Percentiles rank a stretch among this genome's conserved stretches.
Evolutionary conservation across 371 early-diverging fungal species (phyloP).

Genomic region (Mucor irregularis): DNA sequence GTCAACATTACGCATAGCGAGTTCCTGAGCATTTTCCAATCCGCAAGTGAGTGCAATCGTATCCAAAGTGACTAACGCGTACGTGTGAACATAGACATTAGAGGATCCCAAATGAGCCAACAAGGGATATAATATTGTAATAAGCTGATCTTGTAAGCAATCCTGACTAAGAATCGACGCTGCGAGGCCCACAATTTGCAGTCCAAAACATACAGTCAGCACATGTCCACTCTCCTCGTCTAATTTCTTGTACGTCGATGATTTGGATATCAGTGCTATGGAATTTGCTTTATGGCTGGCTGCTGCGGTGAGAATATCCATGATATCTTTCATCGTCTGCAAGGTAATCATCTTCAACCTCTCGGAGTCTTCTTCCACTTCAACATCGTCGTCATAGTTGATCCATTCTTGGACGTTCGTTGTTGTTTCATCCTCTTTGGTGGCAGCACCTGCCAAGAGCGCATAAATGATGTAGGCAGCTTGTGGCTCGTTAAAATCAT

Average conservation of each 20-base stretch:
- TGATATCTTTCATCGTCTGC: slow-evolving; percentile 22
- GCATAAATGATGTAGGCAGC: slow-evolving; percentile 51
- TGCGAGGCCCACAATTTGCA: slow-evolving; percentile 33
- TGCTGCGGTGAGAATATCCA: slow-evolving; percentile 16
- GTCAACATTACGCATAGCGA: slow-evolving; percentile 61
- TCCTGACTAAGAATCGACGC: slow-evolving; percentile 21
- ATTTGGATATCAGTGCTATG: not conserved
- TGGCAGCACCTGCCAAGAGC: slow-evolving; percentile 37
- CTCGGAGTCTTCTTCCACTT: not conserved
- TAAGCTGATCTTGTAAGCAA: slow-evolving; percentile 40
- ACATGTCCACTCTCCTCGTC: slow-evolving; percentile 28
- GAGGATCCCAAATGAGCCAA: slow-evolving; percentile 55
- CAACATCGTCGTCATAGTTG: not conserved
- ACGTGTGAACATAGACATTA: slow-evolving; percentile 37
- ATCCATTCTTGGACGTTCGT: slow-evolving; percentile 8
- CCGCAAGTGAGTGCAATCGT: slow-evolving; percentile 37
- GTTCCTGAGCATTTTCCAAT: slow-evolving; percentile 23
- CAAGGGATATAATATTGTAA: slow-evolving; percentile 58
- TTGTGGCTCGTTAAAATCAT: slow-evolving; percentile 38
- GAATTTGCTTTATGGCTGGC: slow-evolving; percentile 6
- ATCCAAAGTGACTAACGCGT: slow-evolving; percentile 42
- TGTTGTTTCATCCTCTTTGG: not conserved
- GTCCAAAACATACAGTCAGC: slow-evolving; percentile 30
- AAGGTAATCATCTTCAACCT: slow-evolving; percentile 11
- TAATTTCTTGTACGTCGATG: not conserved